Evolutionary conservation across 805 yeast species (phyloP).

Genomic region (Sugiyamaella boreocaroliniensis): DNA sequence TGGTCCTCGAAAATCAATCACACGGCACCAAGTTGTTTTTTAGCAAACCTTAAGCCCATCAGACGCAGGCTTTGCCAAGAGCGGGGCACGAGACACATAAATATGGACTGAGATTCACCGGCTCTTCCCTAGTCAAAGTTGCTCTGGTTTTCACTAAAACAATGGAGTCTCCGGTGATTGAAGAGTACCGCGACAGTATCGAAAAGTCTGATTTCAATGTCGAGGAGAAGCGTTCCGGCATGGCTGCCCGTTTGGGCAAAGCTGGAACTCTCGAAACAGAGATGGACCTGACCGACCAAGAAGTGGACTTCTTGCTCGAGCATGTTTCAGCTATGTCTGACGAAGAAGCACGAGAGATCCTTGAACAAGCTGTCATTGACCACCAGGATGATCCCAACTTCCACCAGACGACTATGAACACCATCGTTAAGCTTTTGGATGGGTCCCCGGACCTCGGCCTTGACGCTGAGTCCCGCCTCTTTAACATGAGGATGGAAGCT

Average conservation of each 20-base stretch:
- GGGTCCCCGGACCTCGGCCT: conserved; percentile 23
- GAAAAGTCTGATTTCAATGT: not conserved
- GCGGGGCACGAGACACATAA: too few species aligned
- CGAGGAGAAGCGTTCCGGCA: not conserved
- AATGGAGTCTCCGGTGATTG: not conserved
- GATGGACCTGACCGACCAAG: not conserved
- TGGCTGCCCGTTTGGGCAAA: not conserved
- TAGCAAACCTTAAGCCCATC: too few species aligned
- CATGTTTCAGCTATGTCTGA: conserved; percentile 5
- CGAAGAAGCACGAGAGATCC: conserved; percentile 36
- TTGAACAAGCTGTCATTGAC: conserved; percentile 35
- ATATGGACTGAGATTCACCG: too few species aligned
- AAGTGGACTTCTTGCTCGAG: conserved; percentile 6
- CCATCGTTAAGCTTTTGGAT: conserved; percentile 27
- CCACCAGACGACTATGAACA: conserved; percentile 32
- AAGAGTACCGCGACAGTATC: not conserved
- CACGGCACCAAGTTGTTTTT: too few species aligned
- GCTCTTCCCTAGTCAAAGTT: too few species aligned
- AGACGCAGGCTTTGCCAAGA: too few species aligned
- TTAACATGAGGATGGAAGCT: conserved; percentile 32
- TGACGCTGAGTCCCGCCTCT: conserved; percentile 10
- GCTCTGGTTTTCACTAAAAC: too few species aligned
- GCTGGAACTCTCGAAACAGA: not conserved
- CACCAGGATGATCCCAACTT: conserved; percentile 44
- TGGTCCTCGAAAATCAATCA: too few species aligned